A percentile compares a stretch with the other conserved stretches of the same genome.
Evolutionary conservation across 75 land plant species (phyloP).

Genomic region (Gnetum montanum): DNA sequence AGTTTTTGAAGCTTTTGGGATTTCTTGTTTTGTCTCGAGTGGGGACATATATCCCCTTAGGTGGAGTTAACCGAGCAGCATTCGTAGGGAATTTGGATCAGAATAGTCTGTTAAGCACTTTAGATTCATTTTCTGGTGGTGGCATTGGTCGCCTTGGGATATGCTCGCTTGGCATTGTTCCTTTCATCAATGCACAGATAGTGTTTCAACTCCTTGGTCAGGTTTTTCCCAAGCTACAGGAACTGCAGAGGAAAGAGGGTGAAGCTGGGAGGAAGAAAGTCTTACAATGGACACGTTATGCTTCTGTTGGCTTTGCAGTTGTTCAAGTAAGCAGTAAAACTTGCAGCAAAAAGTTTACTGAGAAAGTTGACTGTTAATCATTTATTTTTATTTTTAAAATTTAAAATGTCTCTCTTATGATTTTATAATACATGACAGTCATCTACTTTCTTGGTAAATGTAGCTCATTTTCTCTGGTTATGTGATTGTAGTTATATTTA

Average conservation of each 20-base stretch:
- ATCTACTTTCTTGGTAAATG: no score
- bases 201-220: slow-evolving; percentile 96
- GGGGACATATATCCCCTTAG: slow-evolving; percentile 90
- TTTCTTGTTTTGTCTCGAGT: slow-evolving; percentile 77
- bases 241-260: slow-evolving; percentile 97
- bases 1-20: slow-evolving; percentile 85
- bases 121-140: slow-evolving; percentile 98
- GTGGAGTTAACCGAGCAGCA: slow-evolving; percentile 92
- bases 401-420: no score
- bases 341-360: not conserved
- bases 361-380: not conserved
- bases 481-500: no score
- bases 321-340: slow-evolving; percentile 58
- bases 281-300: slow-evolving; percentile 91
- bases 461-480: no score
- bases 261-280: slow-evolving; percentile 98
- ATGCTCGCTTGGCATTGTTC: slow-evolving; percentile 97
- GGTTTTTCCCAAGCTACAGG: slow-evolving; percentile 88
- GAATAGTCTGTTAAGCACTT: slow-evolving; percentile 85
- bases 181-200: slow-evolving; percentile 97
- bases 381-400: no score
- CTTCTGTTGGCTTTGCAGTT: slow-evolving; percentile 93
- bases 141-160: slow-evolving; percentile 96
- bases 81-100: slow-evolving; percentile 87
- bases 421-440: no score